Percentiles rank a stretch among this genome's conserved stretches.
These are phyloP conservation scores for Tulasnella sp. DNA, from an alignment of 768 basidiomycete species.

Conservation along the genomic window DNA sequence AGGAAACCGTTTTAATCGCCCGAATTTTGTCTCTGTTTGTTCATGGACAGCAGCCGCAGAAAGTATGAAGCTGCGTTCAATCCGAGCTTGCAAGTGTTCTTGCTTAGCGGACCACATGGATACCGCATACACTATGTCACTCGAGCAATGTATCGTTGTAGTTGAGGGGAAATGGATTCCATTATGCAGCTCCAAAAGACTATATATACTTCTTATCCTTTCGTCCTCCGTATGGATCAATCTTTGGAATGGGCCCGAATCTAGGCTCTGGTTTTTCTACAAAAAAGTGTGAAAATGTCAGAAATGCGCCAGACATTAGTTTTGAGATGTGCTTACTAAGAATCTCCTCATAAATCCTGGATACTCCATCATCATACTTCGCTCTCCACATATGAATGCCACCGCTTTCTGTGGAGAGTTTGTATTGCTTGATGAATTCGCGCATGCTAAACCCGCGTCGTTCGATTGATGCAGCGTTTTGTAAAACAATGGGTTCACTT, in stretches of 20 bases:
- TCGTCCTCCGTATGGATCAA: slow-evolving; percentile 45
- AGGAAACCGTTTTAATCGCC: too few species aligned
- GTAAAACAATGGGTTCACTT: slow-evolving; percentile 11
- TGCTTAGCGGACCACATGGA: too few species aligned
- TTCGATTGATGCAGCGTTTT: background rate
- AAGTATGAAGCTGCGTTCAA: too few species aligned
- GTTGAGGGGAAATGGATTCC: too few species aligned
- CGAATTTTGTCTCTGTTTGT: too few species aligned
- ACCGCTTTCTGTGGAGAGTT: slow-evolving; percentile 35
- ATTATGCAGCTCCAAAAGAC: too few species aligned
- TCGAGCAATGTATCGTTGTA: too few species aligned
- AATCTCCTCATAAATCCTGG: slow-evolving; percentile 49
- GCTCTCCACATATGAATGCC: slow-evolving; percentile 78
- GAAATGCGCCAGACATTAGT: background rate
- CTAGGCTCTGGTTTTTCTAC: slow-evolving; percentile 39
- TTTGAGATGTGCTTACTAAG: slow-evolving; percentile 38
- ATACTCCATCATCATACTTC: slow-evolving; percentile 55
- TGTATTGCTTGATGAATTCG: slow-evolving; percentile 43
- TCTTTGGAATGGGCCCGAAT: slow-evolving; percentile 41
- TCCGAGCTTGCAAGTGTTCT: too few species aligned
- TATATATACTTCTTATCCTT: slow-evolving; percentile 34
- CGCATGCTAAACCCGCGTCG: slow-evolving; percentile 56
- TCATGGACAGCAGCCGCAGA: too few species aligned
- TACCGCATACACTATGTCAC: too few species aligned
- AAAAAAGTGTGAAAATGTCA: background rate